These are phyloP conservation scores for Tuber microsphaerosporum DNA, from an alignment of 495 filamentous ascomycete genomes.

Conservation along the genomic window DNA sequence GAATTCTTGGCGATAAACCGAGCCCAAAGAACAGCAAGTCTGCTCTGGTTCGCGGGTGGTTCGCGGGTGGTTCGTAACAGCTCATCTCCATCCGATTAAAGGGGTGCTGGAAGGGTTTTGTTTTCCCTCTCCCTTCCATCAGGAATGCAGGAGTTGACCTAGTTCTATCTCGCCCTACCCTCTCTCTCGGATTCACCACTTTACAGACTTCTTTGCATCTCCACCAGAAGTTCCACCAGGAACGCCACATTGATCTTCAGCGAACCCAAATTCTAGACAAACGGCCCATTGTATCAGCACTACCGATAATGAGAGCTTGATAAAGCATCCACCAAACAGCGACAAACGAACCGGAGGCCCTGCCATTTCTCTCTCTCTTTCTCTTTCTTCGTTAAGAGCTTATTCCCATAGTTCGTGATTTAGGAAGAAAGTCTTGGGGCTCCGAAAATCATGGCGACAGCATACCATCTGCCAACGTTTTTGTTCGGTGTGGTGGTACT, in stretches of 20 bases:
- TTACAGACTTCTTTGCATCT: neutral
- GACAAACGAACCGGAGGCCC: neutral
- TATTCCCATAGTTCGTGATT: neutral
- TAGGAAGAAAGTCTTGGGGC: neutral
- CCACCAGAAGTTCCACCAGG: neutral
- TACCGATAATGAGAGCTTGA: neutral
- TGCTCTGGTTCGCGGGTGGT: neutral
- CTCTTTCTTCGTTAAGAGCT: neutral
- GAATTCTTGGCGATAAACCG: neutral
- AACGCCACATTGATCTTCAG: neutral
- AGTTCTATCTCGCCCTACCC: neutral
- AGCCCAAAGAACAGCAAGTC: neutral
- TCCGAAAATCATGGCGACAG: constrained; percentile 18
- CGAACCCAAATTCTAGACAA: neutral
- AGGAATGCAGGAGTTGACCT: constrained; percentile 1
- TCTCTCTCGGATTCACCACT: neutral
- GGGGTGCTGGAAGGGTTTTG: neutral
- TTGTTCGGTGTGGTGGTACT: constrained; percentile 75
- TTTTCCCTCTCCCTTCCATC: neutral
- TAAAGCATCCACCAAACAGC: neutral
- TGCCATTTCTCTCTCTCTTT: neutral
- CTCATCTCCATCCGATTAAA: constrained; percentile 6
- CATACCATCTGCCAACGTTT: constrained; percentile 56
- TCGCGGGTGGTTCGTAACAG: neutral
- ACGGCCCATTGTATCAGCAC: neutral